Percentiles rank a stretch among this genome's conserved stretches.
Conservation (phyloP, 1,139 yeast genomes). For the Saccharomycopsis hybrid region DNA sequence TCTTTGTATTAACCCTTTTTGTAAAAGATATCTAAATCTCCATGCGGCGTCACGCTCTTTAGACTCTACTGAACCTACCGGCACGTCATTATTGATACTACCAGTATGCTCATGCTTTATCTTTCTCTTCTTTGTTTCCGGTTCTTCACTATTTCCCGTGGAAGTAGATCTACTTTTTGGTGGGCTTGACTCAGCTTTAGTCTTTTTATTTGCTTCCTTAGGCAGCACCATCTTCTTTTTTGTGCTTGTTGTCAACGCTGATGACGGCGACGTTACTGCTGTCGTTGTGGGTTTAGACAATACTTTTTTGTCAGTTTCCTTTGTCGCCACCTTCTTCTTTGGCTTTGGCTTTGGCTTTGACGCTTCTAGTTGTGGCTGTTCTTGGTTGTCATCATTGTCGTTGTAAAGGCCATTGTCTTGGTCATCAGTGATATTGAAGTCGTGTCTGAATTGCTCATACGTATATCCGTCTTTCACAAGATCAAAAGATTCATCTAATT, state of each 20-base stretch:
- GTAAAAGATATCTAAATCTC: conserved; percentile 22
- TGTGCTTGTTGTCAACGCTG: too few relatives aligned
- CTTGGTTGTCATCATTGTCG: background rate
- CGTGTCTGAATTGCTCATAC: conserved; percentile 23
- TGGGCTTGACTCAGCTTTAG: background rate
- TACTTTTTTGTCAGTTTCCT: background rate
- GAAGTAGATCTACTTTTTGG: background rate
- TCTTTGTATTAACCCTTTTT: conserved; percentile 23
- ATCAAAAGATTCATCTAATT: conserved; percentile 22
- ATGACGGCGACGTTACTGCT: too few relatives aligned
- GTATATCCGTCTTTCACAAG: conserved; percentile 5
- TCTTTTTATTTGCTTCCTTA: background rate
- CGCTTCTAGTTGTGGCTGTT: background rate
- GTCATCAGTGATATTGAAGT: conserved; percentile 5
- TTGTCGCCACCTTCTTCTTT: background rate
- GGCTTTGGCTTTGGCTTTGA: background rate
- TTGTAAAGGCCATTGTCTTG: conserved; percentile 5
- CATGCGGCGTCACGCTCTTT: conserved; percentile 19
- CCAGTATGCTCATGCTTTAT: background rate
- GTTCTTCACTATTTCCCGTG: conserved; percentile 1
- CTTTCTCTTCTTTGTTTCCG: conserved; percentile 5
- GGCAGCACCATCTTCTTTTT: background rate
- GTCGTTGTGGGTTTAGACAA: too few relatives aligned
- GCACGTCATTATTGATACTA: background rate
- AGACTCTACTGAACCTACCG: conserved; percentile 11